These are phyloP conservation scores for Rhizoclosmatium globosum DNA, from an alignment of 192 early-diverging fungal genomes.

Conservation along the genomic window DNA sequence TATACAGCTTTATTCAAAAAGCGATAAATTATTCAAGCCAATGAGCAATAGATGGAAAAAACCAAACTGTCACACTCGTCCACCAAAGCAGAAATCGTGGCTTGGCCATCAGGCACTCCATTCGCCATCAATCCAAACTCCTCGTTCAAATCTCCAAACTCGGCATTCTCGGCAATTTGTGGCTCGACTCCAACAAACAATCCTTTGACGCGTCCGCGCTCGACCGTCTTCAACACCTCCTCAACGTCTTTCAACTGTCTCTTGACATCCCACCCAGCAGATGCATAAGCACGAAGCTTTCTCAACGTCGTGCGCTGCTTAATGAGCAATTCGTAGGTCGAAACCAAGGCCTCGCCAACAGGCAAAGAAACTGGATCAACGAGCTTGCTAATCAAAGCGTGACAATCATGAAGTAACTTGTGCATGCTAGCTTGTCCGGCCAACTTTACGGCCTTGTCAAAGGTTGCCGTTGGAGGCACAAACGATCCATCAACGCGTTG, in stretches of 20 bases:
- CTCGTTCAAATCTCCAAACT: not conserved
- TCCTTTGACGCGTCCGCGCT: not conserved
- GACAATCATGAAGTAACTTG: constrained; percentile 33
- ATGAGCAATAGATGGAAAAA: constrained; percentile 18
- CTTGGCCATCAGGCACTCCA: constrained; percentile 37
- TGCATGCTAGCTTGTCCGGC: constrained; percentile 35
- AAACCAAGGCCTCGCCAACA: constrained; percentile 34
- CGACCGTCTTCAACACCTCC: constrained; percentile 16
- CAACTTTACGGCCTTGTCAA: constrained; percentile 23
- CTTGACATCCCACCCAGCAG: constrained; percentile 25
- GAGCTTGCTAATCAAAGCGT: constrained; percentile 20
- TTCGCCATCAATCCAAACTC: not conserved
- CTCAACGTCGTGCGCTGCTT: constrained; percentile 26
- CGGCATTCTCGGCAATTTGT: not conserved
- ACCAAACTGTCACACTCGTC: constrained; percentile 40
- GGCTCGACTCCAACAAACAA: constrained; percentile 15
- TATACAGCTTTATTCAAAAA: not conserved
- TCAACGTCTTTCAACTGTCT: constrained; percentile 18
- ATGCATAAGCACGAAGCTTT: constrained; percentile 7
- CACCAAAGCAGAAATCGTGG: constrained; percentile 23
- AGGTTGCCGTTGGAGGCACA: not conserved
- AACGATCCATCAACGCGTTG: constrained; percentile 25
- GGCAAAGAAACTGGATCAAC: constrained; percentile 37
- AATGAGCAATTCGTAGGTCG: constrained; percentile 35
- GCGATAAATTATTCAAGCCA: constrained; percentile 3